These are phyloP conservation scores for Dryas drummondii DNA, from an alignment of 306 rosid genomes.

Conservation along the genomic window DNA sequence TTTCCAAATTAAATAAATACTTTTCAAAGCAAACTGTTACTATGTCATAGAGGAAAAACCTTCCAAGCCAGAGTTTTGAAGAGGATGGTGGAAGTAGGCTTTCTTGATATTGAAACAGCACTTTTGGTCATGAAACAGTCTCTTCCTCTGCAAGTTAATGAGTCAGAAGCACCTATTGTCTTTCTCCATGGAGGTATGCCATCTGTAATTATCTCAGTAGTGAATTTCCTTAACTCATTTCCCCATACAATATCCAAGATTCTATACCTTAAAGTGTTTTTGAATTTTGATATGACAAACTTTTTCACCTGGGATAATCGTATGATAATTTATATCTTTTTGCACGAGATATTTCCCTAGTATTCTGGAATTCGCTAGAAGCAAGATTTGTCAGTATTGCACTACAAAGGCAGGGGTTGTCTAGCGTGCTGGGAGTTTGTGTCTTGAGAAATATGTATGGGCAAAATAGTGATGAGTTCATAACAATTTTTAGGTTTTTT, in stretches of 20 bases:
- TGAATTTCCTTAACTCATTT: background rate
- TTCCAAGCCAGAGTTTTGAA: constrained; percentile 38
- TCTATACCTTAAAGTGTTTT: background rate
- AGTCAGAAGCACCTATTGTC: background rate
- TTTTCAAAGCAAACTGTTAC: background rate
- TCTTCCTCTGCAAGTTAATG: constrained; percentile 21
- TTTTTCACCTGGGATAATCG: background rate
- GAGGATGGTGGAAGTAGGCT: constrained; percentile 40
- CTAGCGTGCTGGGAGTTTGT: no score
- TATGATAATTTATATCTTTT: background rate
- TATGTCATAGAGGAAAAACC: constrained; percentile 24
- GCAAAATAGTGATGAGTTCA: no score
- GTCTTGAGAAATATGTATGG: no score
- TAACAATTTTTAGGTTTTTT: no score
- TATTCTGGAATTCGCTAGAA: no score
- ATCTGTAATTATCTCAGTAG: background rate
- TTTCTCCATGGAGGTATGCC: constrained; percentile 14
- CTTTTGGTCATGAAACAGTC: constrained; percentile 28
- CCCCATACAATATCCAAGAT: background rate
- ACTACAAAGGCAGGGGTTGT: no score
- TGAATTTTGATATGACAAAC: background rate
- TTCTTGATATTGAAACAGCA: constrained; percentile 32
- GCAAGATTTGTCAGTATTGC: no score
- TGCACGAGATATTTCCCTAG: no score
- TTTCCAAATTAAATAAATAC: background rate